A percentile compares a stretch with the other conserved stretches of the same genome.
Evolutionary conservation across 225 moss, liverwort and hornwort species (phyloP).

Genomic region (Neckera pumila): DNA sequence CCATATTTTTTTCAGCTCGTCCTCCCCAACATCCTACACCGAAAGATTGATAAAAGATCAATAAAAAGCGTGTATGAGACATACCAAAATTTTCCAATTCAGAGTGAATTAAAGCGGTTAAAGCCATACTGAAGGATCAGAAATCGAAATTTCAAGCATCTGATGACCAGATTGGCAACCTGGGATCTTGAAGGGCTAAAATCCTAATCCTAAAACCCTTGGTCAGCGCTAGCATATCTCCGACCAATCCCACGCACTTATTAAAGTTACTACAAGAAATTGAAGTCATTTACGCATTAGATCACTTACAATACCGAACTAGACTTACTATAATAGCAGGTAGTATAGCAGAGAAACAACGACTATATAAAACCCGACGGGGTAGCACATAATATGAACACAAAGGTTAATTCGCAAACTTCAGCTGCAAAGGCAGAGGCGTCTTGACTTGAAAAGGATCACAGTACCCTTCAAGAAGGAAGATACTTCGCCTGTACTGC

Average conservation of each 20-base stretch:
- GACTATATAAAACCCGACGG: not conserved
- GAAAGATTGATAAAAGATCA: not conserved
- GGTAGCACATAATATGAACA: not conserved
- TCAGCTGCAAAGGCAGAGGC: not conserved
- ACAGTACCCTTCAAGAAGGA: not conserved
- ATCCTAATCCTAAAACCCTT: not conserved
- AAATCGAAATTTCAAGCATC: not conserved
- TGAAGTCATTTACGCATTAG: not conserved
- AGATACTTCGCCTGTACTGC: not conserved
- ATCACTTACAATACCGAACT: not conserved
- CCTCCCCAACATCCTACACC: constrained; percentile 43
- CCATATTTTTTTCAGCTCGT: constrained; percentile 73
- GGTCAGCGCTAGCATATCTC: not conserved
- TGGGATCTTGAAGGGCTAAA: not conserved
- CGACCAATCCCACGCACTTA: not conserved
- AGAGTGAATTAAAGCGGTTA: not conserved
- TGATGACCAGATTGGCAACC: not conserved
- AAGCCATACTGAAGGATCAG: not conserved
- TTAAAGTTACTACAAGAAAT: not conserved
- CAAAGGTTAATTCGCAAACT: not conserved
- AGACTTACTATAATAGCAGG: not conserved
- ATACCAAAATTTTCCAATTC: not conserved
- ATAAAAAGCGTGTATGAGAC: not conserved
- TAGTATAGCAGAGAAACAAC: not conserved
- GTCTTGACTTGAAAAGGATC: not conserved